phyloP scores from a whole-genome alignment of 2,329 filamentous ascomycete species.

The Amphichorda felina region DNA sequence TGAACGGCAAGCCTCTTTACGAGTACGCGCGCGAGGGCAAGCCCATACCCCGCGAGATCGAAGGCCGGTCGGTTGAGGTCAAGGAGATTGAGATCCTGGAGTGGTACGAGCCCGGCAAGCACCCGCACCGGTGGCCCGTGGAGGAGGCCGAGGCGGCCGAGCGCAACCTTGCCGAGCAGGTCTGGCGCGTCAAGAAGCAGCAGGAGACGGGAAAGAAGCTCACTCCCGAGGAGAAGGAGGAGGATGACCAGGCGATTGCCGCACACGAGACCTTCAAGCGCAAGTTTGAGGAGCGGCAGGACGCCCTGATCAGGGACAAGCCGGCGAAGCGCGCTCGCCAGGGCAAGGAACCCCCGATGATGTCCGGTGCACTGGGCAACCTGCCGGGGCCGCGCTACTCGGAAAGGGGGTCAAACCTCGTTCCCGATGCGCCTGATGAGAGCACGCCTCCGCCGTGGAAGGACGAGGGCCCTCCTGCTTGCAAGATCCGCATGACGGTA shows the following conservation, averaged over 20 bases:
- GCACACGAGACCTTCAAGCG: conserved; percentile 46
- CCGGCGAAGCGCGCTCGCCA: conserved; percentile 9
- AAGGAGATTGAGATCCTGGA: conserved; percentile 68
- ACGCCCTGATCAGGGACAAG: conserved; percentile 41
- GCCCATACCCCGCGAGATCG: conserved; percentile 73
- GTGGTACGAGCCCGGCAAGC: conserved; percentile 72
- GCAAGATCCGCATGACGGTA: conserved; percentile 78
- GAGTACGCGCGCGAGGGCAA: conserved; percentile 90
- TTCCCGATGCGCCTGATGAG: conserved; percentile 33
- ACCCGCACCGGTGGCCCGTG: conserved; percentile 67
- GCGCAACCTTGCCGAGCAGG: conserved; percentile 63
- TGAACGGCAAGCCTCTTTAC: conserved; percentile 89
- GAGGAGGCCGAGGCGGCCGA: conserved; percentile 68
- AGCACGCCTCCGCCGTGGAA: conserved; percentile 43
- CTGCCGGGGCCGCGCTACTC: conserved; percentile 30
- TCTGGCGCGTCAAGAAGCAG: conserved; percentile 50
- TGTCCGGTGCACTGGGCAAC: conserved; percentile 45
- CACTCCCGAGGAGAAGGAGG: conserved; percentile 41
- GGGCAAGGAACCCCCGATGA: conserved; percentile 27
- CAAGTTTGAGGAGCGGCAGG: conserved; percentile 44
- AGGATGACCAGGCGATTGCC: conserved; percentile 41
- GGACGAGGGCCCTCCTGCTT: conserved; percentile 60
- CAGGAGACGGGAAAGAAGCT: conserved; percentile 36
- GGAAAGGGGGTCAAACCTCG: conserved; percentile 36
- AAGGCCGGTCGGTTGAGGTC: conserved; percentile 69